Evolutionary conservation across 352 stramenopile species (phyloP), one percentile per base, ranked within the genome.

Genomic region (Globisporangium cederbergense): DNA sequence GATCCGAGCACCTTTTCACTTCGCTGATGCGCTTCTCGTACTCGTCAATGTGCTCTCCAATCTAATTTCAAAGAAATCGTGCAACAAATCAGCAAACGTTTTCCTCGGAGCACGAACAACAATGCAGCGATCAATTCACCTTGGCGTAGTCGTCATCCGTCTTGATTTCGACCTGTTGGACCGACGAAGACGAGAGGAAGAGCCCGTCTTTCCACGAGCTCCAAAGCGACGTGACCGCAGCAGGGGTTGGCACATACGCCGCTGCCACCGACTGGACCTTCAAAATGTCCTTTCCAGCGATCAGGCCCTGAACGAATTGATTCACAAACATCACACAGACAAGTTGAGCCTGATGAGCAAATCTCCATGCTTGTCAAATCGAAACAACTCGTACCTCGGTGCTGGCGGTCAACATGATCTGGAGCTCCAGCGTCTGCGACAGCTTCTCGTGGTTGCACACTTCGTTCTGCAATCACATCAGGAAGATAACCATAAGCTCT

Each of bases 111-210:
- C 36, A 42, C 4, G 9, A 42, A 11, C 36, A 42, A 42, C 9
- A 42, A 14, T 14, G 36, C 36, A 42, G 36, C 36, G 36, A 42
- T 43, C 38, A 18, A 66, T 16, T 22, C 38, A 90, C 83, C 69
- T 79, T 91, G 16, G 78, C 75, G 60, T 95, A 95, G n/a, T 91
- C 87, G 55, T 95, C 87, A 49, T 95, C 87, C 5, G 81, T 92
- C 58, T 90, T 90, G 62, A 95, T 94, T 53, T 95, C 87, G 6
- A 95, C 83, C 66, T 88, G 83, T 62, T 93, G 87, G 13, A 93
- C 83, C 13, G 87, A 90, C 13, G 83, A 89, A 6, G 80, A 74
- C 9, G 68, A 71, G 28, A 94, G 64, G 42, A 93, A 91, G 9
- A 91, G 75, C 6, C 83, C 85, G 59, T 95, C 87, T 65, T 90